phyloP scores from a whole-genome alignment of 192 early-diverging fungal species.

The Entomortierella beljakovae region DNA sequence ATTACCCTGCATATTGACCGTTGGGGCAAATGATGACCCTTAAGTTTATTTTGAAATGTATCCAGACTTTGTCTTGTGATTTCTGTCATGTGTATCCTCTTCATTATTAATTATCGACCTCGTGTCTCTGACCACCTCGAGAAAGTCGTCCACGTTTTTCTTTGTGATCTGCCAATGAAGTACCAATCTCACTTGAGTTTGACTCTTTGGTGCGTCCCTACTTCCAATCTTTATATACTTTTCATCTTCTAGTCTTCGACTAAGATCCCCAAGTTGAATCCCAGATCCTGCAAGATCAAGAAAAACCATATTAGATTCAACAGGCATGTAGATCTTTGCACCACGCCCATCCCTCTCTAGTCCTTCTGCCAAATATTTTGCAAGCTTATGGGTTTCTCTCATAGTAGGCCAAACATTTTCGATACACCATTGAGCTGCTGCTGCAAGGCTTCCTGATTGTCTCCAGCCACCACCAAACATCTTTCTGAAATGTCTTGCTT shows the following conservation, averaged over 20 bases:
- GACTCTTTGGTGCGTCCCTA: conserved; percentile 53
- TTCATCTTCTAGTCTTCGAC: conserved; percentile 19
- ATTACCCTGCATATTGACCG: background rate
- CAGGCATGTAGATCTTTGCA: conserved; percentile 66
- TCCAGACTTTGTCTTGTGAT: background rate
- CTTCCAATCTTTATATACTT: conserved; percentile 57
- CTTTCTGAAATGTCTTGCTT: conserved; percentile 87
- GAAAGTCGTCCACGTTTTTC: conserved; percentile 64
- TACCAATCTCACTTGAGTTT: conserved; percentile 67
- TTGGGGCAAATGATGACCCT: background rate
- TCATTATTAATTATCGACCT: background rate
- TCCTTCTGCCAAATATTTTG: conserved; percentile 69
- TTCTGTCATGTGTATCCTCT: background rate
- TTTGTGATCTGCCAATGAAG: conserved; percentile 74
- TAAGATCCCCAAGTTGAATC: conserved; percentile 29
- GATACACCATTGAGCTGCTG: conserved; percentile 79
- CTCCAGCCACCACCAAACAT: conserved; percentile 95
- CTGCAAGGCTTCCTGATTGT: conserved; percentile 89
- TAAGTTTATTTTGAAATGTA: background rate
- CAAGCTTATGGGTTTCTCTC: conserved; percentile 71
- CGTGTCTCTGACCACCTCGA: conserved; percentile 47
- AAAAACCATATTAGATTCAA: conserved; percentile 93
- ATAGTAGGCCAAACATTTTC: conserved; percentile 80
- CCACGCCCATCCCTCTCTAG: conserved; percentile 65
- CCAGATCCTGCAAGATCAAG: conserved; percentile 61